phyloP scores from a whole-genome alignment of 805 yeast species.

The Priceomyces medius region DNA sequence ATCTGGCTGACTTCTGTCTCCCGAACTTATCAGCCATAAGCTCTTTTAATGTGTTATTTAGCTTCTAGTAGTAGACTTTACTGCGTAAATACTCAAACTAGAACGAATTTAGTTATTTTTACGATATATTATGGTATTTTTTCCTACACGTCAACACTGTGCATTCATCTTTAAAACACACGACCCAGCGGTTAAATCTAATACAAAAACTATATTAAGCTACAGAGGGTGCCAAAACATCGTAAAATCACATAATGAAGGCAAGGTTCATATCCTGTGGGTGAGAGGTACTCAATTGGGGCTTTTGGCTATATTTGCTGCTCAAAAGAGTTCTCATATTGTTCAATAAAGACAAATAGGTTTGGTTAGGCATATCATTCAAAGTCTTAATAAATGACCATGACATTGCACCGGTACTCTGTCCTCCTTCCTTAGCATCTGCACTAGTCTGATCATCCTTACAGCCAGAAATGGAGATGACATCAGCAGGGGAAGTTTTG shows the following conservation, averaged over 20 bases:
- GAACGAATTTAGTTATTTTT: neutral
- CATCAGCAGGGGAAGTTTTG: conserved; percentile 40
- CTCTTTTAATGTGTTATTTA: neutral
- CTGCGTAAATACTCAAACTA: neutral
- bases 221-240: neutral
- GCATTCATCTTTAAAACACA: conserved; percentile 1
- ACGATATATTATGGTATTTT: neutral
- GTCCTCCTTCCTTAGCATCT: conserved; percentile 36
- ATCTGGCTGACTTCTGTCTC: conserved; percentile 43
- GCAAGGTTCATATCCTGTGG: conserved; percentile 39
- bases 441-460: conserved; percentile 43
- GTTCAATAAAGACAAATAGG: conserved; percentile 34
- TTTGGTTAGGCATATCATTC: conserved; percentile 28
- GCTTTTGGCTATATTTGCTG: conserved; percentile 37
- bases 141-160: neutral
- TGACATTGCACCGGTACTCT: conserved; percentile 40
- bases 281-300: conserved; percentile 39
- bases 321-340: conserved; percentile 34
- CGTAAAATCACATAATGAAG: conserved; percentile 27
- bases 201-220: conserved; percentile 1
- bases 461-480: conserved; percentile 36
- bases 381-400: conserved; percentile 35
- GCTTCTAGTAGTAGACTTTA: neutral
- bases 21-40: conserved; percentile 36
- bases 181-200: conserved; percentile 3